Evolutionary conservation across 2,329 filamentous ascomycete species (phyloP), one percentile per base, ranked within the genome.

Genomic region (Penicillium thymicola): DNA sequence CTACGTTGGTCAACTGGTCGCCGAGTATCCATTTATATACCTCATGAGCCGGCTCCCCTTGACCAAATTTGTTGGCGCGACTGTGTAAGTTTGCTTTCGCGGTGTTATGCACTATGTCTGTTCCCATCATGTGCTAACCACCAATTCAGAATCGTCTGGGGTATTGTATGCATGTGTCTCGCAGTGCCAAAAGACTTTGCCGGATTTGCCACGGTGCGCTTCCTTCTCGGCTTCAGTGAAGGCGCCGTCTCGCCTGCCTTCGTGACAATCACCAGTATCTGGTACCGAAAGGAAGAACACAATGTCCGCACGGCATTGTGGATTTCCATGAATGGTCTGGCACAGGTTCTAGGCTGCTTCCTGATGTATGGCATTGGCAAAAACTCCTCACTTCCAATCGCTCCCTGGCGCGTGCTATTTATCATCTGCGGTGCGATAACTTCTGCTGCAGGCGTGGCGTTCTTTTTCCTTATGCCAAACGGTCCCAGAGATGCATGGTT

Each of bases 311-410:
- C 60, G 2, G 59, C 59, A 23, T 8, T 53, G 27, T 79, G 77
- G 77, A 72, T 80, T 11, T 75, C 72, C 7, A 77, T 77, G 72
- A 78, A 79, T 59, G 78, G 76, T 3, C 40, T 80, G 2, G 77
- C 79, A 0, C 78, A 81, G 59, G 70, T 80, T 30, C 59, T 78
- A 37, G 78, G 79, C 10, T 74, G 70, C 28, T 58, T 80, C 5
- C 69, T 81, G n/a, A 81, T 80, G 77, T 81, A 81, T 60, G 78
- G 79, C 36, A 79, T 82, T 50, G 80, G 78, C 38, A 75, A 75
- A 57, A 75, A 78, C 52, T 63, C 58, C 0, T 62, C 77, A 2
- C 51, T 67, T 79, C 11, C 69, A 0, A 65, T 83, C 4, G 71
- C 70, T 0, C 74, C 78, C 0, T 83, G 81, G 80, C 69, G 79